These are phyloP conservation scores for Trichothecium sympodiale DNA, from an alignment of 2,329 filamentous ascomycete species.

Conservation along the genomic window DNA sequence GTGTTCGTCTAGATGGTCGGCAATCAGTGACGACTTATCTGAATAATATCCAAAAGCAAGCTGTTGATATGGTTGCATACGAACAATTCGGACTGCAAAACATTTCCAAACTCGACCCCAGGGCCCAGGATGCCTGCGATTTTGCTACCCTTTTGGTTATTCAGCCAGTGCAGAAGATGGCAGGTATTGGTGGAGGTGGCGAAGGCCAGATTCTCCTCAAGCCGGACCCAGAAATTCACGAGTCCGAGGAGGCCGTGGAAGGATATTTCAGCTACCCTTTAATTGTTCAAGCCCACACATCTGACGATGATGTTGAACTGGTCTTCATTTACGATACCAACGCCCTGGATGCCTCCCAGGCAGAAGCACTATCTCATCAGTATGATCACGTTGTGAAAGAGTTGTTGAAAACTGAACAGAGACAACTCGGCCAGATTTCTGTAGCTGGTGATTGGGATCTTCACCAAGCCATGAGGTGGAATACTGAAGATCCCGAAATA, in stretches of 20 bases:
- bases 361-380: too few species aligned
- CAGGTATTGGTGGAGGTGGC: too few species aligned
- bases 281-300: not conserved
- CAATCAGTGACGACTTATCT: conserved; percentile 7
- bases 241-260: conserved; percentile 15
- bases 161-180: conserved; percentile 1
- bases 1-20: conserved; percentile 2
- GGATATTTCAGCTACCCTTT: conserved; percentile 15
- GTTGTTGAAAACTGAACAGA: conserved; percentile 4
- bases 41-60: conserved; percentile 5
- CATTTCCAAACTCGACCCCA: conserved; percentile 9
- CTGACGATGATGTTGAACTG: conserved; percentile 2
- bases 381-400: conserved; percentile 3
- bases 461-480: not conserved
- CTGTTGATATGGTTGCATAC: conserved; percentile 10
- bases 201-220: too few species aligned
- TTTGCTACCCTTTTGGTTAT: conserved; percentile 11
- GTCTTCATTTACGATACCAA: conserved; percentile 3
- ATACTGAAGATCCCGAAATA: not conserved
- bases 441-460: conserved; percentile 4
- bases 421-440: not conserved
- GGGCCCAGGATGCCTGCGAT: conserved; percentile 9
- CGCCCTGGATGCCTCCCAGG: conserved; percentile 1
- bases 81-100: conserved; percentile 14
- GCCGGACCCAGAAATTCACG: conserved; percentile 18